These are phyloP conservation scores for Cryptomeria japonica DNA, from an alignment of 75 land plant species.

Conservation along the genomic window DNA sequence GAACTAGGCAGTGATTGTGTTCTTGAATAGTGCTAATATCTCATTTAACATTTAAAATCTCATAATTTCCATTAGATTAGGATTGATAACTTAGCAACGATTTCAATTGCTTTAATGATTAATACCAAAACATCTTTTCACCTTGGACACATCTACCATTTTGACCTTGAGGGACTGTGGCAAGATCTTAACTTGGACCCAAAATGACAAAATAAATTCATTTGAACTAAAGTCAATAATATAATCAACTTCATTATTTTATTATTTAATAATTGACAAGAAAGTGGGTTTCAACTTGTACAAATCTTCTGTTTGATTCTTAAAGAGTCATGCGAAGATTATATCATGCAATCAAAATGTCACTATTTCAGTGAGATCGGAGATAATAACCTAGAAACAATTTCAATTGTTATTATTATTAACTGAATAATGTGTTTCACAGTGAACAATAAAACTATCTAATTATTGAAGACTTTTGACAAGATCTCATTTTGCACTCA, in stretches of 20 bases:
- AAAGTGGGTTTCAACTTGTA: neutral
- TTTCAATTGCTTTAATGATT: neutral
- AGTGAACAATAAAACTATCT: neutral
- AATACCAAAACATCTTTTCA: neutral
- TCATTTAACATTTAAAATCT: neutral
- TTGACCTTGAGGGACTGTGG: neutral
- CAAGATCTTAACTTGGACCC: neutral
- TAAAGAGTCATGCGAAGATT: neutral
- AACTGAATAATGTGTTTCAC: neutral
- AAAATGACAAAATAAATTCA: neutral
- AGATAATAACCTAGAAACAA: neutral
- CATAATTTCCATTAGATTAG: neutral
- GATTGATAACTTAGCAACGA: neutral
- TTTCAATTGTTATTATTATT: neutral
- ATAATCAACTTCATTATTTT: neutral
- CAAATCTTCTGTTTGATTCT: neutral
- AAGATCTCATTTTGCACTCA: neutral
- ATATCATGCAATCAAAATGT: neutral
- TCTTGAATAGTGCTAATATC: neutral
- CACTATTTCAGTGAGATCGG: neutral
- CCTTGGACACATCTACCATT: neutral
- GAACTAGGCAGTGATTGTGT: neutral
- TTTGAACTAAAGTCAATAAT: neutral
- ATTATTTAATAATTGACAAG: neutral
- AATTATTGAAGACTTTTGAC: neutral